phyloP scores from a whole-genome alignment of 768 basidiomycete genomes.

The Trichaptum fuscoviolaceum region DNA sequence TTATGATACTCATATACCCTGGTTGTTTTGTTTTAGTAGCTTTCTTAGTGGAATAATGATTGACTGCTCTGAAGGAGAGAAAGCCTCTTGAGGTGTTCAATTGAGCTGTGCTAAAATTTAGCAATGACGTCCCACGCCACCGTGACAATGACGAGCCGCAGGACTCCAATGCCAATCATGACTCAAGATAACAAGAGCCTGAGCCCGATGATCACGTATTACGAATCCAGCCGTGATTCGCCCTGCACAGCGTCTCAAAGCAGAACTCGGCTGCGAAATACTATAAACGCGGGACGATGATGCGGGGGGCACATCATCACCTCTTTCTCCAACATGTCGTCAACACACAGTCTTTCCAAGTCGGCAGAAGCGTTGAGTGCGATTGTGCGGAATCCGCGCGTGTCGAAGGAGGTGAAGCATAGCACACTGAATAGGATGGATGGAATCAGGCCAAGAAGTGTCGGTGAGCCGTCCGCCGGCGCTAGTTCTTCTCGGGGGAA shows the following conservation, averaged over 20 bases:
- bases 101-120: too few relatives aligned
- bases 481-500: neutral
- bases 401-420: neutral
- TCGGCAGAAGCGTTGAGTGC: neutral
- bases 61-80: too few relatives aligned
- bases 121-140: neutral
- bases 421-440: neutral
- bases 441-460: neutral
- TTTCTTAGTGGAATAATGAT: too few relatives aligned
- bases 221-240: too few relatives aligned
- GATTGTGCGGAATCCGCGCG: neutral
- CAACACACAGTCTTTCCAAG: neutral
- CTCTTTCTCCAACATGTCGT: neutral
- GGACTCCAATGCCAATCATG: neutral
- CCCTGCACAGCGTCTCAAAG: neutral
- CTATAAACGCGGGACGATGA: neutral
- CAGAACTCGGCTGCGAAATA: neutral
- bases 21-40: too few relatives aligned
- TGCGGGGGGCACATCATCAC: neutral
- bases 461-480: neutral
- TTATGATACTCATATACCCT: neutral
- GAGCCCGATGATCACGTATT: too few relatives aligned
- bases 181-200: neutral
- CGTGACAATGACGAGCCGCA: neutral
- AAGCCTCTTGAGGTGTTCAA: too few relatives aligned